Percentiles rank a stretch among this genome's conserved stretches.
Conservation (phyloP, 2,329 filamentous ascomycete species). For the Colletotrichum endophyticum region DNA sequence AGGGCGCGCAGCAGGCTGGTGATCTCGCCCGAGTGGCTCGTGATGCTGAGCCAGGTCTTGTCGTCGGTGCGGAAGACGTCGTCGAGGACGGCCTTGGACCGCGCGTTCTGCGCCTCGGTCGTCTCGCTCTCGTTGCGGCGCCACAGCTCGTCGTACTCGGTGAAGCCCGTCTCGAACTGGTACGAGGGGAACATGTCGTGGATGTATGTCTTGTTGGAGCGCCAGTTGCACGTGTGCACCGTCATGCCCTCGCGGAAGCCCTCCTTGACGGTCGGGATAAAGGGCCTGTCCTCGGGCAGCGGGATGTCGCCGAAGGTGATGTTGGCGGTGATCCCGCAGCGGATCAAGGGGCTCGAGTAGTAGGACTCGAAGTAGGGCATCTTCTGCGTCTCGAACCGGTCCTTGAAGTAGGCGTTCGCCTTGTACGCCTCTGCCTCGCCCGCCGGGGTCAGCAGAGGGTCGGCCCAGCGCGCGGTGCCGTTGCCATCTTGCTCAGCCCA, state of each 20-base stretch:
- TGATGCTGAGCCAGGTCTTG: conserved; percentile 63
- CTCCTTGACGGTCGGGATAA: conserved; percentile 67
- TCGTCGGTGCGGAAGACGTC: conserved; percentile 60
- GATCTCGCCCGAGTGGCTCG: conserved; percentile 65
- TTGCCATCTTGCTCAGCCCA: conserved; percentile 71
- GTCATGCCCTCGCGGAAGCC: conserved; percentile 69
- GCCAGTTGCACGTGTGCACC: conserved; percentile 71
- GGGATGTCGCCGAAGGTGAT: conserved; percentile 62
- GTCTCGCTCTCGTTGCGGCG: conserved; percentile 46
- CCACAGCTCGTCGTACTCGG: conserved; percentile 57
- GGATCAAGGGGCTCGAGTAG: conserved; percentile 67
- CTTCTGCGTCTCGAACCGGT: conserved; percentile 53
- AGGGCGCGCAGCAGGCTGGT: conserved; percentile 56
- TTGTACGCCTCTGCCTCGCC: conserved; percentile 63
- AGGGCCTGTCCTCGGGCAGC: conserved; percentile 55
- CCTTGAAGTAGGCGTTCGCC: conserved; percentile 64
- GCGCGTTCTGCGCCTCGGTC: conserved; percentile 50
- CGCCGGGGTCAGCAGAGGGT: conserved; percentile 63
- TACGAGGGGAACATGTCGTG: conserved; percentile 55
- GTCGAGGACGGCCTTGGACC: conserved; percentile 56
- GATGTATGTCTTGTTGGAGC: conserved; percentile 61
- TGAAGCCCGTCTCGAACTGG: conserved; percentile 65
- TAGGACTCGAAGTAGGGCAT: conserved; percentile 68
- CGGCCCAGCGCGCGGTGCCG: conserved; percentile 65
- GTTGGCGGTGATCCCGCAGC: conserved; percentile 67